Conservation (phyloP, 2,329 filamentous ascomycete species). For the Daldinia sp. region DNA sequence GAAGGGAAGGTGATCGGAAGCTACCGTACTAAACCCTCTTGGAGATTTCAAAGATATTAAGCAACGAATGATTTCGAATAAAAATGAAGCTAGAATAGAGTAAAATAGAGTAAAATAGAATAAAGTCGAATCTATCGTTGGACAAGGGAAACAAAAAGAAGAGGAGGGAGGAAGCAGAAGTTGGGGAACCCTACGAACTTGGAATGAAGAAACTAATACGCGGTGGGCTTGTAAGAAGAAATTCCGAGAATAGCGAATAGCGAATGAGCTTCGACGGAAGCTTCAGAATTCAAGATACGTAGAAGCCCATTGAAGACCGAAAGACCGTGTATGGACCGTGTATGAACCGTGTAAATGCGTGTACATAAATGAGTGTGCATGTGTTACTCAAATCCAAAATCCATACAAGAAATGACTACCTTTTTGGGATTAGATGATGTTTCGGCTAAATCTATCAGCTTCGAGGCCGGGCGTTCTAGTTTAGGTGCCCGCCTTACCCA, state of each 20-base stretch:
- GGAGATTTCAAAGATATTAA: background rate
- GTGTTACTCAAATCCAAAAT: too few relatives aligned
- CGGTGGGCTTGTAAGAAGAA: conserved; percentile 10
- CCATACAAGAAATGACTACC: conserved; percentile 2
- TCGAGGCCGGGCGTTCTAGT: conserved; percentile 6
- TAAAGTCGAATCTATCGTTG: conserved; percentile 11
- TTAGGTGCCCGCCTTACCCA: conserved; percentile 18
- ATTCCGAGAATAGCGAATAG: conserved; percentile 18
- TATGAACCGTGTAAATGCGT: conserved; percentile 5
- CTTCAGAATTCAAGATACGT: conserved; percentile 13
- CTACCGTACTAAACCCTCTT: conserved; percentile 15
- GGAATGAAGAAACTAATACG: conserved; percentile 31
- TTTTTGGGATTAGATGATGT: conserved; percentile 24
- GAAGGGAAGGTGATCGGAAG: conserved; percentile 34
- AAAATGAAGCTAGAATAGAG: background rate
- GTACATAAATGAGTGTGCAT: too few relatives aligned
- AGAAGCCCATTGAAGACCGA: too few relatives aligned
- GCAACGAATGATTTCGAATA: conserved; percentile 1
- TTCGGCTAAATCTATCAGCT: conserved; percentile 18
- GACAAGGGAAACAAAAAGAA: conserved; percentile 13
- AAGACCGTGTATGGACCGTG: too few relatives aligned
- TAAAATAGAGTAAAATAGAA: conserved; percentile 12
- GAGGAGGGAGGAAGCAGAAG: conserved; percentile 16
- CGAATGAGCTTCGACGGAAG: conserved; percentile 21
- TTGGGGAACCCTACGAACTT: conserved; percentile 15